These are phyloP conservation scores for Trichoderma sp. DNA, from an alignment of 2,329 filamentous ascomycete genomes.

Conservation along the genomic window DNA sequence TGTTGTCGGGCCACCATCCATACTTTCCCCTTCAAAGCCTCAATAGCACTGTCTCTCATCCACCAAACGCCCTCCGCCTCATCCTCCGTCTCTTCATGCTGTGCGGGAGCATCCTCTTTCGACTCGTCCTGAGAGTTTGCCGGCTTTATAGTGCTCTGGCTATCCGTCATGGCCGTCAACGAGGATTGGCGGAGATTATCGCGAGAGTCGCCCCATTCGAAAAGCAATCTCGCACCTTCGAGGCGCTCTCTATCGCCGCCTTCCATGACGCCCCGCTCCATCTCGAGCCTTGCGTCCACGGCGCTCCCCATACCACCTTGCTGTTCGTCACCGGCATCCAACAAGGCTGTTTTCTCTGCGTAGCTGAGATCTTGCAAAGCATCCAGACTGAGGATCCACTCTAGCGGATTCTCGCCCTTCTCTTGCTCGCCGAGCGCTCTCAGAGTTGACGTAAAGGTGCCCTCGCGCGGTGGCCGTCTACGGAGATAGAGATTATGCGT, in stretches of 20 bases:
- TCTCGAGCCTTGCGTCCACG: conserved; percentile 71
- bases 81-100: conserved; percentile 28
- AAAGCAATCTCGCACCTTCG: conserved; percentile 53
- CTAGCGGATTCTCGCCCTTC: conserved; percentile 53
- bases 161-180: conserved; percentile 32
- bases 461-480: conserved; percentile 67
- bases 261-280: conserved; percentile 53
- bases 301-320: conserved; percentile 50
- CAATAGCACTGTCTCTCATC: conserved; percentile 57
- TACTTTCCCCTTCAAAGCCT: conserved; percentile 55
- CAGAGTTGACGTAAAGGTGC: conserved; percentile 72
- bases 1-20: conserved; percentile 51
- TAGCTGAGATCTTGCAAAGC: conserved; percentile 57
- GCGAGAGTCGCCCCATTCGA: conserved; percentile 57
- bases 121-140: conserved; percentile 28
- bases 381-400: conserved; percentile 72
- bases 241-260: conserved; percentile 45
- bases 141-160: conserved; percentile 38
- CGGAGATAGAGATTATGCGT: conserved; percentile 76
- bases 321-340: conserved; percentile 54
- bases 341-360: conserved; percentile 65
- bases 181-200: conserved; percentile 34
- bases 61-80: conserved; percentile 48
- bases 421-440: conserved; percentile 62
- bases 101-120: not conserved